These are phyloP conservation scores for Henckelia pumila DNA, from an alignment of 257 asterid genomes.

Conservation along the genomic window DNA sequence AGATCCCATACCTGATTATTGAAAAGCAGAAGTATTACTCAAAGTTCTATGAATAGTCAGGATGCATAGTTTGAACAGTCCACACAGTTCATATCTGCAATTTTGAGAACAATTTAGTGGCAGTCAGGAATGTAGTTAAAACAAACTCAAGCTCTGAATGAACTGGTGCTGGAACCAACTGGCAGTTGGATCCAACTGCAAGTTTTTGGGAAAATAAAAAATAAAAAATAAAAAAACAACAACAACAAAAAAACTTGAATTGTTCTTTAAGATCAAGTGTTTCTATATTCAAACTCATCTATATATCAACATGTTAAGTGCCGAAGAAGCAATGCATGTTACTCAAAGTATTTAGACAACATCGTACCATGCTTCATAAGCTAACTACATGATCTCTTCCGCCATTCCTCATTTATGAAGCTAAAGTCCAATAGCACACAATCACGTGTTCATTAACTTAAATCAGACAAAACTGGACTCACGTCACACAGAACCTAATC, in stretches of 20 bases:
- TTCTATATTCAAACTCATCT: background rate
- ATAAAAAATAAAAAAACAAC: too few relatives aligned
- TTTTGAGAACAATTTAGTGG: background rate
- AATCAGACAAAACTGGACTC: background rate
- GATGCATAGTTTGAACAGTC: background rate
- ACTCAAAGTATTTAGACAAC: background rate
- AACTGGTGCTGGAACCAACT: background rate
- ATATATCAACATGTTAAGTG: background rate
- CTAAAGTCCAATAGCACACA: background rate
- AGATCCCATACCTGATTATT: constrained; percentile 85
- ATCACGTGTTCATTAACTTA: background rate
- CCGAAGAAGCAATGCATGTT: background rate
- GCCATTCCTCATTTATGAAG: background rate
- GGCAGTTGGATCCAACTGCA: background rate
- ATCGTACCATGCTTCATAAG: background rate
- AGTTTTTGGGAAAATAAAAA: too few relatives aligned
- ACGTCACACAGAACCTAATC: too few relatives aligned
- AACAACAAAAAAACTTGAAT: too few relatives aligned
- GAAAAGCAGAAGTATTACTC: background rate
- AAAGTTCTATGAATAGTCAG: background rate
- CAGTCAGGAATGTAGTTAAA: background rate
- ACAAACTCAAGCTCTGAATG: background rate
- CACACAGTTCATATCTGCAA: background rate
- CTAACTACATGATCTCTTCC: background rate
- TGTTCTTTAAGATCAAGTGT: background rate